Evolutionary conservation across 441 rosid genomes (phyloP), one percentile per base, ranked within the genome.

Genomic region (Geranium incanum): DNA sequence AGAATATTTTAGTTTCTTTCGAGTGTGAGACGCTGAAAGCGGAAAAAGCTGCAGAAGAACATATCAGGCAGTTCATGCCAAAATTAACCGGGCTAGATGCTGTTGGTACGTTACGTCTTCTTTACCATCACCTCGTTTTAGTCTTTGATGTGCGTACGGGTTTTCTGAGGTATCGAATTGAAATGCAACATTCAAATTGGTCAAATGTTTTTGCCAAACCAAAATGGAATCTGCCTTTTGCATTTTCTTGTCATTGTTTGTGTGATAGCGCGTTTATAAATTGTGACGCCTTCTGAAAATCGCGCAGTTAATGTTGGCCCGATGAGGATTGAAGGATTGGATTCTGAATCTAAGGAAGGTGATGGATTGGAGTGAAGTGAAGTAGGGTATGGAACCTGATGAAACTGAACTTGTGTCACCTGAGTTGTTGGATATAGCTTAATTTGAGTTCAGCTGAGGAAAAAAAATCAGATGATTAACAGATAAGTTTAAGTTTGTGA

Each of bases 21-120:
- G 96, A 84, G 79, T 92, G 99, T 36, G 96, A 89, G 84, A 95
- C 97, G 36, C 78, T 92, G 81, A 95, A 95, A 84, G 88, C 97
- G 28, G 99, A 87, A 6, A 71, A 88, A 71, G 94, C 90, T 74
- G 99, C 99, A 13, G 98, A 89, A 80, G 97, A 90, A 18, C 98
- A 92, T 81, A 84, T 90, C 76, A 80, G 74, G 75, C 85, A 81
- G 80, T 95, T 83, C 82, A 88, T 90, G 95, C 99, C 97, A 55
- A 95, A 92, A 77, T 68, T 95, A 84, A 80, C 84, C 12, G 98
- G 98, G 41, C 82, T 86, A 63, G 97, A 89, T 73, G 95, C 93
- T 75, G 89, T 92, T 66, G 94, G 97, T 95, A 87, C 1, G 84
- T 75, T 38, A 12, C 33, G 52, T 67, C 28, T 18, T 60, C 15